A percentile compares a stretch with the other conserved stretches of the same genome.
phyloP scores from a whole-genome alignment of 257 asterid genomes.

The Gardenia jasminoides region DNA sequence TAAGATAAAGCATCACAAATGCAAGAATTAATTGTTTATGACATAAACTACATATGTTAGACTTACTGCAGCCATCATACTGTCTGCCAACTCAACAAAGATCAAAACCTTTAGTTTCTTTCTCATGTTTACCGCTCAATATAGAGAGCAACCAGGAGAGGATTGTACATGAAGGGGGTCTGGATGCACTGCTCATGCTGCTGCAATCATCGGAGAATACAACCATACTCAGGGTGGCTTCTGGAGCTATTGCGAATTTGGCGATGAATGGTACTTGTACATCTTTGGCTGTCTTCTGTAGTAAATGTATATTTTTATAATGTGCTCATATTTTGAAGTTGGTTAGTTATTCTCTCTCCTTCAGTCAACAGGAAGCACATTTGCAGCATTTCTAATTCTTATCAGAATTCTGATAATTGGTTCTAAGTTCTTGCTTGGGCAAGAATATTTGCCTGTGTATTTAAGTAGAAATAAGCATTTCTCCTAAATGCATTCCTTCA shows the following conservation, averaged over 20 bases:
- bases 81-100: not conserved
- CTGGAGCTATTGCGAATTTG: conserved; percentile 94
- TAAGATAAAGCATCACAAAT: not conserved
- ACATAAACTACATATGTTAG: not conserved
- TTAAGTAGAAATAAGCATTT: not conserved
- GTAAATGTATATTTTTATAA: not conserved
- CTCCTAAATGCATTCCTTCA: not conserved
- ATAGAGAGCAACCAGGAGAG: conserved; percentile 77
- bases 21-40: not conserved
- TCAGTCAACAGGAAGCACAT: not conserved
- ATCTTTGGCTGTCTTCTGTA: conserved; percentile 10
- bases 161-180: conserved; percentile 88
- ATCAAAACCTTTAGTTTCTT: not conserved
- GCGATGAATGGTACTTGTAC: conserved; percentile 81
- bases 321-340: not conserved
- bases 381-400: not conserved
- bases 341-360: not conserved
- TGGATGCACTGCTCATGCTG: conserved; percentile 75
- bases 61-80: not conserved
- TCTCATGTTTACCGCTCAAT: conserved; percentile 25
- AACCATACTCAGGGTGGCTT: conserved; percentile 86
- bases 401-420: not conserved
- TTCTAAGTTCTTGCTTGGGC: not conserved
- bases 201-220: conserved; percentile 73
- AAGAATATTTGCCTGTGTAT: not conserved